Evolutionary conservation across 768 basidiomycete genomes (phyloP).

Genomic region (Naganishia kalamii): DNA sequence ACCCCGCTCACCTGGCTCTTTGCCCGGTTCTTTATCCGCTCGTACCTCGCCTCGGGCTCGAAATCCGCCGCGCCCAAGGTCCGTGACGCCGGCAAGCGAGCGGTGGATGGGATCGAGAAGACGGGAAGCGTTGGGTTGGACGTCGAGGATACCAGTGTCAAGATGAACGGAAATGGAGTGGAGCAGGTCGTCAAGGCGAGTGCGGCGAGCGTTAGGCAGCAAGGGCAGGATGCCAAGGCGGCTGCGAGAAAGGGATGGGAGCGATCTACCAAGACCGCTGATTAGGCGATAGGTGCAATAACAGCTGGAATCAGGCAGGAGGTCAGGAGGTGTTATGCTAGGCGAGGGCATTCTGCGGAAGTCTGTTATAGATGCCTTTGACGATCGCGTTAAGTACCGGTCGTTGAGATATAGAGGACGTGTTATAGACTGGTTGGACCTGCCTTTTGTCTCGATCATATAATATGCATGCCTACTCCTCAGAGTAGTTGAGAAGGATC

Average conservation of each 20-base stretch:
- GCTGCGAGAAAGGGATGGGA: constrained; percentile 18
- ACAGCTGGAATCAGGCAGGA: no score
- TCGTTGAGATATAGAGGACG: no score
- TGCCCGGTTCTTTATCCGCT: constrained; percentile 33
- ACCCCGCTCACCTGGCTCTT: constrained; percentile 34
- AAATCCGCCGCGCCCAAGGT: constrained; percentile 4
- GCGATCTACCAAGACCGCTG: constrained; percentile 17
- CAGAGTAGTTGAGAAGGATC: no score
- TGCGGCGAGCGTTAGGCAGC: constrained; percentile 4
- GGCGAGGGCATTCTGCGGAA: no score
- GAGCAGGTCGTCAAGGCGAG: constrained; percentile 3
- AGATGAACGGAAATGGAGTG: constrained; percentile 15
- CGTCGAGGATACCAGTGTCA: constrained; percentile 12
- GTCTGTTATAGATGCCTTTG: no score
- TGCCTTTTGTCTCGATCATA: no score
- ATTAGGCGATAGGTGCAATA: background rate
- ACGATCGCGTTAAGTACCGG: no score
- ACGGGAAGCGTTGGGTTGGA: background rate
- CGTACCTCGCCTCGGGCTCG: constrained; percentile 23
- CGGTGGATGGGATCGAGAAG: constrained; percentile 9
- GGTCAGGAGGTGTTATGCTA: no score
- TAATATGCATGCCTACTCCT: no score
- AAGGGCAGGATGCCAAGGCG: constrained; percentile 5
- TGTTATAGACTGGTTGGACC: no score
- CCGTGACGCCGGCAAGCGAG: constrained; percentile 10